Evolutionary conservation across 352 stramenopile species (phyloP), one percentile per base, ranked within the genome.

Genomic region (Phytophthora niederhauseri): DNA sequence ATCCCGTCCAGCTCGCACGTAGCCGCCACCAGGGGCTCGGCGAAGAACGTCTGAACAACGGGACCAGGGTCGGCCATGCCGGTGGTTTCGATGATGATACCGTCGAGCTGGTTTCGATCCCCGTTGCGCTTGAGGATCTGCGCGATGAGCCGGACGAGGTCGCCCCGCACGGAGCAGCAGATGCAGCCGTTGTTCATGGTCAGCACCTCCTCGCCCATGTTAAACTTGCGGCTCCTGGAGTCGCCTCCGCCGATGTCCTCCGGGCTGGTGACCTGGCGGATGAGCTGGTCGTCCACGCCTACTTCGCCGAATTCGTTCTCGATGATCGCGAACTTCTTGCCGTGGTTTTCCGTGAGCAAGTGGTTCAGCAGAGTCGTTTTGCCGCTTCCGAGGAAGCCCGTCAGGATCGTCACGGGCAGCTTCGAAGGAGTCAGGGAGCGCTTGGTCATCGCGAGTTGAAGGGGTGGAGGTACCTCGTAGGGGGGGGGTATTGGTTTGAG

Each of bases 271-370:
- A 70, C 60, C 61, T 68, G 70, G 4, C 61, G 64, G 56, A 98
- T 72, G n/a, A 97, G 81, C 46, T 96, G 85, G 50, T 99, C 91
- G 61, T 98, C 95, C 36, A 99, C 83, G 20, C 90, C 85, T 14
- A 98, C 87, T 67, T 97, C 87, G 26, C 96, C 97, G 71, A 99
- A 98, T 62, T 99, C 96, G 72, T 99, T 99, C 76, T 99, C 95
- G 68, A 99, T 98, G 12, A 99, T 95, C 15, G 96, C 94, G 57
- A 99, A 91, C 70, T 93, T 97, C 73, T 97, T 97, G 9, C 89
- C 90, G 60, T 98, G 92, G 12, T 80, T 79, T 63, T 94, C 87
- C 3, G 81, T 87, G 5, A 99, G 71, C 30, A 99, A 92, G 57
- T 98, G 84, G 71, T 98, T 97, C n/a, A 99, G 75, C 7, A 99